These are phyloP conservation scores for Luffa acutangula DNA, from an alignment of 306 rosid genomes.

Conservation along the genomic window DNA sequence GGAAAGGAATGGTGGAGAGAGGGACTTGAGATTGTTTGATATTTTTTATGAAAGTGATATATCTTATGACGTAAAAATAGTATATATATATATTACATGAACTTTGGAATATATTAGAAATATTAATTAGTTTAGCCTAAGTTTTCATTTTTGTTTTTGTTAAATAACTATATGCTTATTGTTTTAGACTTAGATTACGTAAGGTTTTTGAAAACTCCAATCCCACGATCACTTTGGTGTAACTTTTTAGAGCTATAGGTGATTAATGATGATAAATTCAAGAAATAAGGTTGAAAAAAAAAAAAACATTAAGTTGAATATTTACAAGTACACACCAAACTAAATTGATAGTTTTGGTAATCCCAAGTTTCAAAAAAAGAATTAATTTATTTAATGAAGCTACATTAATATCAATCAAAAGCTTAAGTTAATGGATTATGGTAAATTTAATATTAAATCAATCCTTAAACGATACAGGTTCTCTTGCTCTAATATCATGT, in stretches of 20 bases:
- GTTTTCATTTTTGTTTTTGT: neutral
- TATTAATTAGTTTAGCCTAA: neutral
- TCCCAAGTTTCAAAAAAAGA: neutral
- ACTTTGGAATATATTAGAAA: neutral
- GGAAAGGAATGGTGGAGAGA: neutral
- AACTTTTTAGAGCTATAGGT: neutral
- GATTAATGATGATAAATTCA: no score
- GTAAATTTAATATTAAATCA: no score
- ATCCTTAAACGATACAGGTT: no score
- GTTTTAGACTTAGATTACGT: neutral
- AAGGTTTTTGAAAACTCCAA: neutral
- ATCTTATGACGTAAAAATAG: neutral
- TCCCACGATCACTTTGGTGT: neutral
- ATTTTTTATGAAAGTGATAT: neutral
- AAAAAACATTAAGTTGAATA: neutral
- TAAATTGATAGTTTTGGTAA: neutral
- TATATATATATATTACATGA: neutral
- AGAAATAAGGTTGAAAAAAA: neutral
- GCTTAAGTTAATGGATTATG: no score
- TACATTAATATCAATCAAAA: no score
- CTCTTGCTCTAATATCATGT: no score
- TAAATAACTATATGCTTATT: neutral
- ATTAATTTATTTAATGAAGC: no score
- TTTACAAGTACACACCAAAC: neutral
- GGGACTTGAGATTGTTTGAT: conserved; percentile 1